Percentiles rank a stretch among this genome's conserved stretches.
Evolutionary conservation across 371 early-diverging fungal species (phyloP).

Genomic region (Actinomortierella ambigua): DNA sequence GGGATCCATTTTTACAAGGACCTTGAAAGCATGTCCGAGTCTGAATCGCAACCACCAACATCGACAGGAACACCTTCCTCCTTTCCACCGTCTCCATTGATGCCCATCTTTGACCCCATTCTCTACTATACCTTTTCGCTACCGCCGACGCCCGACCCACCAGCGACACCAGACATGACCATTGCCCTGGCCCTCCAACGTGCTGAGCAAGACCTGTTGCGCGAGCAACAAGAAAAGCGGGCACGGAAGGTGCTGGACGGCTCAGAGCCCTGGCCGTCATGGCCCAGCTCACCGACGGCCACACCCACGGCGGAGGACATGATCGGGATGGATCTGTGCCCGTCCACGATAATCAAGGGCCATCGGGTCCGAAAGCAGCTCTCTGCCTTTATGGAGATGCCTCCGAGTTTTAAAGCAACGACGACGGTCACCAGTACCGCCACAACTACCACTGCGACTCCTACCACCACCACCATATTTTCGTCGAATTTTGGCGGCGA

Average conservation of each 20-base stretch:
- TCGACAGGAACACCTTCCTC: not conserved
- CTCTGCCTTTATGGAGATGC: not conserved
- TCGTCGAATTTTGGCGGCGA: too few species aligned
- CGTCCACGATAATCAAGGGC: not conserved
- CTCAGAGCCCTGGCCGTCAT: conserved; percentile 28
- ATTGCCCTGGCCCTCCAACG: not conserved
- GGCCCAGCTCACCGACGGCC: conserved; percentile 12
- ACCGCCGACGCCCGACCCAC: not conserved
- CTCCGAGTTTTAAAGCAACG: too few species aligned
- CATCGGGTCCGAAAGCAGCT: not conserved
- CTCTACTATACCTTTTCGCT: not conserved
- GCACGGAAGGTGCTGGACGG: conserved; percentile 18
- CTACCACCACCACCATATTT: not conserved
- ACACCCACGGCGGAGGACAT: not conserved
- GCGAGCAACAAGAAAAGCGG: conserved; percentile 5
- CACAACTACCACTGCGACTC: not conserved
- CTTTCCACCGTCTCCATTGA: not conserved
- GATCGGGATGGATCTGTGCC: not conserved
- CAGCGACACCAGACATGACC: not conserved
- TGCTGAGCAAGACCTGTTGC: not conserved
- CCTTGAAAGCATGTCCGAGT: too few species aligned
- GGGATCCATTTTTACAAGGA: too few species aligned
- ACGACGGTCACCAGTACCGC: too few species aligned
- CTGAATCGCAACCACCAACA: too few species aligned
- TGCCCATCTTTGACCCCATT: too few species aligned